Evolutionary conservation across 2,329 filamentous ascomycete genomes (phyloP).

Genomic region (Alternaria metachromatica): DNA sequence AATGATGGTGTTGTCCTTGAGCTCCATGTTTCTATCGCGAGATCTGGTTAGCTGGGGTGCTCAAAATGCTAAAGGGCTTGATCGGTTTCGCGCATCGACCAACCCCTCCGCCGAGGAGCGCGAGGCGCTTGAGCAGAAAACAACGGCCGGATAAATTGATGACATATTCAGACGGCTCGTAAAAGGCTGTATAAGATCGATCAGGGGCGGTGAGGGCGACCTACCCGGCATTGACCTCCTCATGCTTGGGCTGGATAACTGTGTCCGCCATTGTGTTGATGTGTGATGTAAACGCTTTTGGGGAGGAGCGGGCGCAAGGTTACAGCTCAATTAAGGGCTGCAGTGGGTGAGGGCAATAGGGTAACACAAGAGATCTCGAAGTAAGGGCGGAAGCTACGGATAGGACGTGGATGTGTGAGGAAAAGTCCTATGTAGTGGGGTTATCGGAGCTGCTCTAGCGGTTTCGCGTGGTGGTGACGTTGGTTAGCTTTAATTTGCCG

Average conservation of each 20-base stretch:
- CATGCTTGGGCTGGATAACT: constrained; percentile 54
- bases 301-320: constrained; percentile 27
- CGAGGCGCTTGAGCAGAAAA: background rate
- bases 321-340: constrained; percentile 31
- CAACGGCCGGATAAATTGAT: constrained; percentile 9
- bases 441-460: constrained; percentile 38
- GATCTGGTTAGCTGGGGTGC: constrained; percentile 36
- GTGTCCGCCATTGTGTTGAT: constrained; percentile 54
- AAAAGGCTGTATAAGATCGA: background rate
- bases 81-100: constrained; percentile 13
- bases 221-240: constrained; percentile 56
- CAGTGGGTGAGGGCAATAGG: constrained; percentile 12
- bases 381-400: constrained; percentile 35
- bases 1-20: constrained; percentile 98
- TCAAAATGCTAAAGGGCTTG: constrained; percentile 5
- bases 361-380: constrained; percentile 15
- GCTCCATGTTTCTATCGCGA: constrained; percentile 78
- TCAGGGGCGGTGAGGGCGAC: constrained; percentile 23
- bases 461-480: constrained; percentile 41
- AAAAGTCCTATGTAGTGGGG: constrained; percentile 47
- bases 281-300: constrained; percentile 25
- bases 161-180: background rate
- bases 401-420: constrained; percentile 33
- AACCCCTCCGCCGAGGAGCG: constrained; percentile 12
- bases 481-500: constrained; percentile 25